Evolutionary conservation across 2,329 filamentous ascomycete species (phyloP).

Genomic region (Beauveria varroae): DNA sequence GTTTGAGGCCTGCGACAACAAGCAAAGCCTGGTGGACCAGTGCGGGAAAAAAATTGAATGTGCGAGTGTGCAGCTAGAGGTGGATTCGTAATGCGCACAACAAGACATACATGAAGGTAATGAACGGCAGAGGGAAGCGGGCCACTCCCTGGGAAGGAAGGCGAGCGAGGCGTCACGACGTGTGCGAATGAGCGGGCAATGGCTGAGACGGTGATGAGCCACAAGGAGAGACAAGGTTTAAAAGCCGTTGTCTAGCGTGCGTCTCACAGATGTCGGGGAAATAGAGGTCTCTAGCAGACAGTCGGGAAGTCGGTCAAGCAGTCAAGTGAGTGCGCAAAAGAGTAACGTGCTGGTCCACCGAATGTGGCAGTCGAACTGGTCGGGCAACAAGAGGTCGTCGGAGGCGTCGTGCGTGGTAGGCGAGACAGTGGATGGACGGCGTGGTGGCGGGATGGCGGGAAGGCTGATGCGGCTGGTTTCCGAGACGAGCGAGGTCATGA

Average conservation of each 20-base stretch:
- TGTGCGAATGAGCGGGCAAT: constrained; percentile 6
- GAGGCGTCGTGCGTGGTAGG: neutral
- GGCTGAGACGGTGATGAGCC: constrained; percentile 10
- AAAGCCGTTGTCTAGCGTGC: constrained; percentile 9
- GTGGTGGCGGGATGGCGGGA: constrained; percentile 3
- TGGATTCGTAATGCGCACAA: constrained; percentile 10
- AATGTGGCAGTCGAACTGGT: neutral
- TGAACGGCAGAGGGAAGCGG: constrained; percentile 8
- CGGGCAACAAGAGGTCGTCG: neutral
- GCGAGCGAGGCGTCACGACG: neutral
- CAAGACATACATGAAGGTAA: constrained; percentile 11
- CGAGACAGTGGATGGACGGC: constrained; percentile 4
- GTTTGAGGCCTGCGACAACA: constrained; percentile 6
- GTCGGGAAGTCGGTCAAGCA: neutral
- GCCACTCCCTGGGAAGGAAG: neutral
- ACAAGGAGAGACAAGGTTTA: constrained; percentile 2
- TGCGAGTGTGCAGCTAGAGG: constrained; percentile 9
- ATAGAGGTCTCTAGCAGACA: constrained; percentile 6
- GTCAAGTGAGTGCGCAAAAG: constrained; percentile 4
- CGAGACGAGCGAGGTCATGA: neutral
- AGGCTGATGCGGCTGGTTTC: neutral
- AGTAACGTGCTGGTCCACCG: constrained; percentile 4
- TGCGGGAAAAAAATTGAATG: constrained; percentile 4
- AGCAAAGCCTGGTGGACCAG: constrained; percentile 8
- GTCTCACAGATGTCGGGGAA: constrained; percentile 10